Evolutionary conservation across 768 basidiomycete species (phyloP).

Genomic region (Russula earlei): DNA sequence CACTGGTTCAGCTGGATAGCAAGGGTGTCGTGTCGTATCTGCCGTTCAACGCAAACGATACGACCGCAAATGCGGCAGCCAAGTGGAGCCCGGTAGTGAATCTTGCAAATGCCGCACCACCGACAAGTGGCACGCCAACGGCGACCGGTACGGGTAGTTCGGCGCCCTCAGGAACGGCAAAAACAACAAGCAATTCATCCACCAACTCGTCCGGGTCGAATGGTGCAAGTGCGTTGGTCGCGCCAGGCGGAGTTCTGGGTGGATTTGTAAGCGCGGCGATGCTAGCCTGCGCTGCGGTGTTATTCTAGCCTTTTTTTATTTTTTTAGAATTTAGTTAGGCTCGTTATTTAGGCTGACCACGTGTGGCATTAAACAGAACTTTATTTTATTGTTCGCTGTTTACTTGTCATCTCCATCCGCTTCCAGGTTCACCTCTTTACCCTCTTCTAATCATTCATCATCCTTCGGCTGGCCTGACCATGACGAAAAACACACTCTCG

Average conservation of each 20-base stretch:
- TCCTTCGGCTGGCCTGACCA: background rate
- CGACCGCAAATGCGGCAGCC: slow-evolving; percentile 35
- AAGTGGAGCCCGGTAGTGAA: slow-evolving; percentile 40
- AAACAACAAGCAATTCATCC: slow-evolving; percentile 9
- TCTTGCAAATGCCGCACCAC: slow-evolving; percentile 37
- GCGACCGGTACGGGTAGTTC: background rate
- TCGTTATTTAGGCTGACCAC: too few relatives aligned
- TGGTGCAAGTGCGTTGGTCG: background rate
- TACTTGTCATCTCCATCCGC: too few relatives aligned
- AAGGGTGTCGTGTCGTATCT: slow-evolving; percentile 52
- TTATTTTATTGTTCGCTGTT: too few relatives aligned
- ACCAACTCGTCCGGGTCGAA: background rate
- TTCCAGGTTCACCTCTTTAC: too few relatives aligned
- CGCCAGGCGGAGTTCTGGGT: background rate
- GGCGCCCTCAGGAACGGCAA: slow-evolving; percentile 18
- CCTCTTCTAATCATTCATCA: background rate
- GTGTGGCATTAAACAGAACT: too few relatives aligned
- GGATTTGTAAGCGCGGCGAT: slow-evolving; percentile 2
- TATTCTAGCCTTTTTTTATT: too few relatives aligned
- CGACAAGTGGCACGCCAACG: slow-evolving; percentile 13
- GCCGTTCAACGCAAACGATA: slow-evolving; percentile 41
- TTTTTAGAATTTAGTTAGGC: too few relatives aligned
- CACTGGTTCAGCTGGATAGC: slow-evolving; percentile 61
- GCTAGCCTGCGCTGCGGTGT: background rate
- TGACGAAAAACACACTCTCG: slow-evolving; percentile 6